Evolutionary conservation across 768 basidiomycete genomes (phyloP).

Genomic region (Imleria badia): DNA sequence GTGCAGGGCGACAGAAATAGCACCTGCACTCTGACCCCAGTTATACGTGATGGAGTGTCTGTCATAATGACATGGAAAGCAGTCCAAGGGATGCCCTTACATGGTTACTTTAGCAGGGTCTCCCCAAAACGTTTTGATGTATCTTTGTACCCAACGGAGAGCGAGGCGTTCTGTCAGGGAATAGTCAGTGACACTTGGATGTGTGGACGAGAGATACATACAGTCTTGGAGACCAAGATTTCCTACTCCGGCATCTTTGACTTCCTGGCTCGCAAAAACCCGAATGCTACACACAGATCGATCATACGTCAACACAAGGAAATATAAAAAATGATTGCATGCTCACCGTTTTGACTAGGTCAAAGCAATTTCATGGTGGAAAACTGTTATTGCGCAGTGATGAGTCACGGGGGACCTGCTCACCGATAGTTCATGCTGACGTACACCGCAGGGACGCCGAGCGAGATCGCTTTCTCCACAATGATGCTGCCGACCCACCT

Average conservation of each 20-base stretch:
- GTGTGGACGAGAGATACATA: neutral
- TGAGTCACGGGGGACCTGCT: too few relatives aligned
- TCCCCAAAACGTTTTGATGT: constrained; percentile 46
- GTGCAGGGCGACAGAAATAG: constrained; percentile 34
- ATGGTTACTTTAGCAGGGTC: constrained; percentile 31
- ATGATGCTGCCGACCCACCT: constrained; percentile 21
- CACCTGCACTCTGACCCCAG: constrained; percentile 41
- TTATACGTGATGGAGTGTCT: neutral
- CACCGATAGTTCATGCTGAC: constrained; percentile 29
- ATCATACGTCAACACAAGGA: neutral
- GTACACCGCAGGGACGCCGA: constrained; percentile 35
- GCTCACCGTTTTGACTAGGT: neutral
- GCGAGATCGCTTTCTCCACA: constrained; percentile 31
- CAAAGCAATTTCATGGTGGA: neutral
- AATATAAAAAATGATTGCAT: neutral
- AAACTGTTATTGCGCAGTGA: neutral
- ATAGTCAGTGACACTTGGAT: neutral
- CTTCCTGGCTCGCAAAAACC: neutral
- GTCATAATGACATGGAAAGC: neutral
- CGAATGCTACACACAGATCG: neutral
- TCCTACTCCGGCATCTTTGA: neutral
- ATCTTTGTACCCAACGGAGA: constrained; percentile 54
- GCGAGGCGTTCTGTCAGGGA: constrained; percentile 34
- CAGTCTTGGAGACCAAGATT: neutral
- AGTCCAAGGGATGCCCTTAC: neutral